Base-by-base conservation (phyloP, 2,329 filamentous ascomycete species). In the Clarireedia hainanense region DNA sequence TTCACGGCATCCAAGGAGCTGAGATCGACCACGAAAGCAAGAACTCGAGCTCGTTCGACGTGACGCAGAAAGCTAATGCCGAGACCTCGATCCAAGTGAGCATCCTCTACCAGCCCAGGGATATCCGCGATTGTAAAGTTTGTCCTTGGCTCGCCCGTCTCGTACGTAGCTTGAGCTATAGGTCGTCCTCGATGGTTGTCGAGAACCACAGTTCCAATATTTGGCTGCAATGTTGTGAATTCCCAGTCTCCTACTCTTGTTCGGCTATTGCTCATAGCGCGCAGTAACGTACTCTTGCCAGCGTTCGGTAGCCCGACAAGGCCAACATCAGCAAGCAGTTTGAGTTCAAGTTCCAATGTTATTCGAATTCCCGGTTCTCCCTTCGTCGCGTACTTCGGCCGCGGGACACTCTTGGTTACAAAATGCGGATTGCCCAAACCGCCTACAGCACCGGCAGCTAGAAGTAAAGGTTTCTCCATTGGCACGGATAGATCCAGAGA, bases 101-200 rank as follows among this genome's bases (percentile, higher is more conserved):
- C 94, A 62, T 89, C 91, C 70, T 95, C 86, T 48, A 99, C 90
- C 58, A 99, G 76, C 1, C 94, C 94, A 1, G 94, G 94, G 56
- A 99, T 97, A 69, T 99, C 94, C 15, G 94, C 94, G 58, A 99
- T 86, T 7, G 89, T 95, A 71, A 97, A 96, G 56, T 88, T 84
- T 1, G 87, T 90, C 36, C 91, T 80, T 0, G 80, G 74, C 68
- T 73, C 79, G 66, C 47, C 78, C 73, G 70, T 76, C 69, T 70
- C 75, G 64, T 67, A 75, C 17, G 64, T 72, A 64, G 67, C 68
- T 62, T 65, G 72, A 65, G 61, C 70, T 5, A 74, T 55, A 1
- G 91, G 89, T 0, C 89, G 83, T 2, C 91, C 90, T 57, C 84
- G 85, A 73, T 94, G 82, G 68, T 91, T 83, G 70, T 99, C 94